phyloP scores from a whole-genome alignment of 164 flowering plant genomes.

The Cinnamomum chago region DNA sequence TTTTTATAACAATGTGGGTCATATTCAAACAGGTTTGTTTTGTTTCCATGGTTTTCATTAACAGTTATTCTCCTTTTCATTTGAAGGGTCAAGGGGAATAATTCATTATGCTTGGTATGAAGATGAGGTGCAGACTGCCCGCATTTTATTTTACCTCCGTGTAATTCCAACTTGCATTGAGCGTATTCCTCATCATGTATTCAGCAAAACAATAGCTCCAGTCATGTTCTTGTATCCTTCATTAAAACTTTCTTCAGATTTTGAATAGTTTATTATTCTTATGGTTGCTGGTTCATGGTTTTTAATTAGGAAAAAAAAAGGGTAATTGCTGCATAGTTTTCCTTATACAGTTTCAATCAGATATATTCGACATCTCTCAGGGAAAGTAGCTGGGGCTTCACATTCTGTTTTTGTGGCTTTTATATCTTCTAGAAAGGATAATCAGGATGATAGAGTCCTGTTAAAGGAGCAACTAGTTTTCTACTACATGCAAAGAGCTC shows the following conservation, averaged over 20 bases:
- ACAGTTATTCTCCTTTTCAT: background rate
- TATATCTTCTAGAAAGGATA: constrained; percentile 63
- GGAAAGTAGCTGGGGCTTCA: constrained; percentile 77
- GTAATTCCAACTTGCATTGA: constrained; percentile 78
- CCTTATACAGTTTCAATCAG: constrained; percentile 32
- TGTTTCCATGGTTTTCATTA: background rate
- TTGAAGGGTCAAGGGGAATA: constrained; percentile 18
- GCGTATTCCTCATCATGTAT: constrained; percentile 43
- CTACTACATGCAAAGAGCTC: constrained; percentile 73
- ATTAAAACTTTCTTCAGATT: constrained; percentile 6
- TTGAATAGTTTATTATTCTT: background rate
- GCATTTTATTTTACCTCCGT: constrained; percentile 76
- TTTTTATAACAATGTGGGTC: background rate
- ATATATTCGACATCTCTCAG: constrained; percentile 81
- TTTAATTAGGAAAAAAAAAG: background rate
- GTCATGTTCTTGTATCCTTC: constrained; percentile 94
- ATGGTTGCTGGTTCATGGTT: background rate
- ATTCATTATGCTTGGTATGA: constrained; percentile 54
- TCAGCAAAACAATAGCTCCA: constrained; percentile 62
- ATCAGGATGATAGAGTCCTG: constrained; percentile 42
- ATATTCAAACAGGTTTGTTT: background rate
- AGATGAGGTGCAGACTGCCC: constrained; percentile 93
- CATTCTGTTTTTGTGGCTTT: constrained; percentile 81
- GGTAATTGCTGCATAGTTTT: background rate
- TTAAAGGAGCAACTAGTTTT: constrained; percentile 85